Evolutionary conservation across 495 filamentous ascomycete genomes (phyloP).

Genomic region (Penicillium odoratum): DNA sequence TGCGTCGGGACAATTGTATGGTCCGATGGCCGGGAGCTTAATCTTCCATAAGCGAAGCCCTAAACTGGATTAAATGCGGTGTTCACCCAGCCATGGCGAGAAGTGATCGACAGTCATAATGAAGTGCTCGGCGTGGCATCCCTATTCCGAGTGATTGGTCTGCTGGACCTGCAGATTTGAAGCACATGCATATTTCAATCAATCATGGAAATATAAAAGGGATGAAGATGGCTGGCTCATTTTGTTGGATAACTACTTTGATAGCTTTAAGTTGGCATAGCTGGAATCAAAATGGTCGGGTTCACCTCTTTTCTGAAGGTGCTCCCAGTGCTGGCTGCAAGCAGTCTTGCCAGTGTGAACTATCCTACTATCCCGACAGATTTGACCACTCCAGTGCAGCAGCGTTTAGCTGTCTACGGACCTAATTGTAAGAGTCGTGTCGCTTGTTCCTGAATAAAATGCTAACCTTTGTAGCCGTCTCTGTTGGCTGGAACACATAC

Average conservation of each 20-base stretch:
- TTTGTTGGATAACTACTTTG: background rate
- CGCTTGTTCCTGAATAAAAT: background rate
- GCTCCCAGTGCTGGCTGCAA: conserved; percentile 43
- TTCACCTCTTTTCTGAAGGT: conserved; percentile 16
- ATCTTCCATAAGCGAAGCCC: background rate
- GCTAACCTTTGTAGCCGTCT: conserved; percentile 42
- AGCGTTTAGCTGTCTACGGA: conserved; percentile 57
- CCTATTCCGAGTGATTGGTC: conserved; percentile 16
- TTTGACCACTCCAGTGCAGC: conserved; percentile 57
- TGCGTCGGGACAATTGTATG: background rate
- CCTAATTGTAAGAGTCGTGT: conserved; percentile 45
- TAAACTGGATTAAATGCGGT: background rate
- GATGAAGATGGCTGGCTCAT: background rate
- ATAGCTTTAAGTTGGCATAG: background rate
- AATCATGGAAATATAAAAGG: background rate
- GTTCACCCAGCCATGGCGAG: background rate
- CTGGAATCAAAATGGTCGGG: conserved; percentile 17
- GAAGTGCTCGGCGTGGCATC: conserved; percentile 12
- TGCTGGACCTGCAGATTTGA: conserved; percentile 2
- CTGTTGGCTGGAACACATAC: conserved; percentile 58
- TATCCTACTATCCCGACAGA: conserved; percentile 55
- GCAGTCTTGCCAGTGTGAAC: conserved; percentile 41
- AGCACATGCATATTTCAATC: background rate
- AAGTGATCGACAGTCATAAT: background rate
- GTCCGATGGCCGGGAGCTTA: conserved; percentile 5